Evolutionary conservation across 306 rosid genomes (phyloP).

Genomic region (Cucumis melo): DNA sequence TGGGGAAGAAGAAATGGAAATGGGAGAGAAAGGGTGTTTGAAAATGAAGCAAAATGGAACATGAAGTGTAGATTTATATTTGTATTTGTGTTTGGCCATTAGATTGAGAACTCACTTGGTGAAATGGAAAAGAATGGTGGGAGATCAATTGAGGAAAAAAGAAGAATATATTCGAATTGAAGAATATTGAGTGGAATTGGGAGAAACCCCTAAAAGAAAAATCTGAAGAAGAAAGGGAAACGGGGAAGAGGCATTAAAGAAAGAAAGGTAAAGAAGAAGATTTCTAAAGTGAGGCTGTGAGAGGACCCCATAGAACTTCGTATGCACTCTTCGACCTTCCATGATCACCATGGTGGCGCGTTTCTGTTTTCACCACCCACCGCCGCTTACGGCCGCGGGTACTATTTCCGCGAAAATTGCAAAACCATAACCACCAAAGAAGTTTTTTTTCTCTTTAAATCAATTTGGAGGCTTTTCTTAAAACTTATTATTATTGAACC

Average conservation of each 20-base stretch:
- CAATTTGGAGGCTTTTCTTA: too few relatives aligned
- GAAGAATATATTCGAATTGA: conserved; percentile 34
- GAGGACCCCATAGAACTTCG: neutral
- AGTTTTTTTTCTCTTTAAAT: too few relatives aligned
- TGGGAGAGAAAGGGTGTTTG: neutral
- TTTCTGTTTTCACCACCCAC: neutral
- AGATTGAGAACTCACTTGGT: neutral
- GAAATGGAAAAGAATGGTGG: conserved; percentile 27
- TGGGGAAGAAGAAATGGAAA: neutral
- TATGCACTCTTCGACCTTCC: neutral
- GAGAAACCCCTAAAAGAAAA: neutral
- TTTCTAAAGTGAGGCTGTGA: neutral
- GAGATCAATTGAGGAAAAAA: neutral
- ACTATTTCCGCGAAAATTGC: neutral
- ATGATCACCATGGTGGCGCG: neutral
- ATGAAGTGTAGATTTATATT: neutral
- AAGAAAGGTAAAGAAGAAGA: neutral
- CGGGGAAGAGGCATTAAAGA: neutral
- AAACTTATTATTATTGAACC: too few relatives aligned
- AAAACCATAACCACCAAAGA: too few relatives aligned
- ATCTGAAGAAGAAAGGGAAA: neutral
- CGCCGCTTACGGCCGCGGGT: neutral
- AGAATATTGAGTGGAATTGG: conserved; percentile 14
- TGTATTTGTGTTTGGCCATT: neutral
- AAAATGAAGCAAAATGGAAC: neutral